A percentile compares a stretch with the other conserved stretches of the same genome.
Evolutionary conservation across 441 rosid genomes (phyloP).

Genomic region (Gossypium laxum): DNA sequence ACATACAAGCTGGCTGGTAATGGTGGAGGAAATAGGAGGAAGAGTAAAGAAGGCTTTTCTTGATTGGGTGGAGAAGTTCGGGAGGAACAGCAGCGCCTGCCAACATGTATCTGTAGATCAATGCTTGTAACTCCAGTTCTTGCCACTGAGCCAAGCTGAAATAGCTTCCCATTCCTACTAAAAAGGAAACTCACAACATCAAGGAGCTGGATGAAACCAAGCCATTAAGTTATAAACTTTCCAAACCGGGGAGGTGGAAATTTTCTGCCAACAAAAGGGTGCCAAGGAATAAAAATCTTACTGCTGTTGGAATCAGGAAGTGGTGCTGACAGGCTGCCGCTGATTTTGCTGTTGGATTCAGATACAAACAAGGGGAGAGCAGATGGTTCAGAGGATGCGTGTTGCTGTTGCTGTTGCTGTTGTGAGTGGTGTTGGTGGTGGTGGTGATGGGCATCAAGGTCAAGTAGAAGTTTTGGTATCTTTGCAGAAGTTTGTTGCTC

Average conservation of each 20-base stretch:
- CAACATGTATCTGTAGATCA: constrained; percentile 79
- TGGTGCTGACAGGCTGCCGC: constrained; percentile 45
- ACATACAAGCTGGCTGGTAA: constrained; percentile 68
- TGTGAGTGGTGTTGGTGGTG: neutral
- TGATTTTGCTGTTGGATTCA: constrained; percentile 45
- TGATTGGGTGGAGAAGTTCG: constrained; percentile 75
- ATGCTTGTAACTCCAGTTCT: constrained; percentile 85
- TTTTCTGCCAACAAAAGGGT: neutral
- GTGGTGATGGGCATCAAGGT: neutral
- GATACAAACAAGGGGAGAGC: constrained; percentile 56
- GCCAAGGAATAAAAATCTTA: constrained; percentile 21
- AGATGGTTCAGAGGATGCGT: constrained; percentile 19
- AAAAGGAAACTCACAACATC: constrained; percentile 4
- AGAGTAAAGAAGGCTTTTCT: constrained; percentile 56
- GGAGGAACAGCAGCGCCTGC: constrained; percentile 74
- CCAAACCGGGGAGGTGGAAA: neutral
- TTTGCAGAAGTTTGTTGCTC: constrained; percentile 53
- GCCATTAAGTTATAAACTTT: neutral
- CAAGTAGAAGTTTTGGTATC: constrained; percentile 51
- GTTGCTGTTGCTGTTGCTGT: constrained; percentile 16
- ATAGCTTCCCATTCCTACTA: constrained; percentile 56
- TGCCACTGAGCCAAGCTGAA: constrained; percentile 82
- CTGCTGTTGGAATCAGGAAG: constrained; percentile 46
- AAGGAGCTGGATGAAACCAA: neutral
- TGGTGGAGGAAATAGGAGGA: constrained; percentile 54